Evolutionary conservation across 2,329 filamentous ascomycete genomes (phyloP), one percentile per base, ranked within the genome.

Genomic region (Neofusicoccum laricinum): DNA sequence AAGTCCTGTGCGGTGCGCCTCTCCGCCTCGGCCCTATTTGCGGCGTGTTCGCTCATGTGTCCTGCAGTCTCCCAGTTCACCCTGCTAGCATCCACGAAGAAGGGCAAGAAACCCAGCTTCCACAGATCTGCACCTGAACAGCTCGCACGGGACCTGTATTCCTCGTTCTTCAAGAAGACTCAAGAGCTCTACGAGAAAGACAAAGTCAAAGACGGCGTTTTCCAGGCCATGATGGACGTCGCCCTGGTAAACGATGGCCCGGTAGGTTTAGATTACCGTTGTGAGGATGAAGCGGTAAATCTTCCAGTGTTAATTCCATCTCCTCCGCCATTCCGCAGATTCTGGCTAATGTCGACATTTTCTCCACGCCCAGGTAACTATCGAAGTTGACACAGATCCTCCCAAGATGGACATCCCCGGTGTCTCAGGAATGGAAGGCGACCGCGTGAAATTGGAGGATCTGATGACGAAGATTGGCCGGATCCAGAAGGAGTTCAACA

Each of bases 161-260:
- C 93, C 63, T 84, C 89, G 73, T 98, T 99, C 79, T 87, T 93
- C 70, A 80, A 85, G 58, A 91, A 90, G 70, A 87, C 98, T 46
- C 85, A 88, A 70, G 83, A 88, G 62, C 83, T 87, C 2, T 96
- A 98, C 75, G 77, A 81, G 4, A 77, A 85, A 6, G 90, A 92
- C 8, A 88, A 84, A 68, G 93, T 99, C 65, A 93, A 97, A 75
- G 90, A 99, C 75, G 95, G 96, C n/a, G 88, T 94, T 34, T 99
- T 99, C 76, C 94, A 97, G 74, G 95, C 95, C 57, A 97, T 96
- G 93, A 99, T 99, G 95, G 90, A 98, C 73, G 94, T 99, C 65
- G 90, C 91, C 55, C 79, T 97, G 34, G 88, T 97, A 57, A 98
- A 98, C 69, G 94, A 98, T 72, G 86, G 87, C 72, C 87, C 87